Percentiles rank a stretch among this genome's conserved stretches.
These are phyloP conservation scores for Nitzschia inconspicua DNA, from an alignment of 108 stramenopile species.

Conservation along the genomic window DNA sequence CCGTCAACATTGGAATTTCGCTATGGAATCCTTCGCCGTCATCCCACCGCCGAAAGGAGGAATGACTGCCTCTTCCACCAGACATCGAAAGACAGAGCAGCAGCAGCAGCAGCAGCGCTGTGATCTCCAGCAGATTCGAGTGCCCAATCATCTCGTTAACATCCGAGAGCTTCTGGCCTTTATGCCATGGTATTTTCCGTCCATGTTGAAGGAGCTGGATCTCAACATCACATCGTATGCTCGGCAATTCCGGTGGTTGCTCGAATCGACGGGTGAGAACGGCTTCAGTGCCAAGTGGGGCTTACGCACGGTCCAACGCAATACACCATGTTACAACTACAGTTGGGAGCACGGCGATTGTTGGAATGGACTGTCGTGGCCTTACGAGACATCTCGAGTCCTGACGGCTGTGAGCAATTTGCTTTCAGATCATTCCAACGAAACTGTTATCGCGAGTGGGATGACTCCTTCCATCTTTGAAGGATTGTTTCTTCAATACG, in stretches of 20 bases:
- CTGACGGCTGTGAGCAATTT: too few relatives aligned
- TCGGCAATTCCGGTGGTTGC: background rate
- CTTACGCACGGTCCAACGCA: background rate
- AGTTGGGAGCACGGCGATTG: background rate
- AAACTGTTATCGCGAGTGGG: too few relatives aligned
- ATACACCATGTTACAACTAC: background rate
- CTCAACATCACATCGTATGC: background rate
- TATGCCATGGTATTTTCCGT: background rate
- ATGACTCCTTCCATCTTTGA: too few relatives aligned
- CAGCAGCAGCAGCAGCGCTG: too few relatives aligned
- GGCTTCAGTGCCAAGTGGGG: background rate
- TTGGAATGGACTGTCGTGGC: too few relatives aligned
- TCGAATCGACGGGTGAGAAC: too few relatives aligned
- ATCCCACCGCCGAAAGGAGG: background rate
- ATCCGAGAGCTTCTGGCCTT: background rate
- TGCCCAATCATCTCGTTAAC: background rate
- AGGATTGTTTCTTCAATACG: too few relatives aligned
- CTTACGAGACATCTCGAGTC: too few relatives aligned
- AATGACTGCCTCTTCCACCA: background rate
- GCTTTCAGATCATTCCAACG: too few relatives aligned
- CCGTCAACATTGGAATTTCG: background rate
- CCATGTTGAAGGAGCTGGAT: background rate
- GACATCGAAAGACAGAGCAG: too few relatives aligned
- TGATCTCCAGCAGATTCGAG: background rate
- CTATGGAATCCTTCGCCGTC: background rate